Evolutionary conservation across 2,329 filamentous ascomycete genomes (phyloP), one percentile per base, ranked within the genome.

Genomic region (Nemania bipapillata): DNA sequence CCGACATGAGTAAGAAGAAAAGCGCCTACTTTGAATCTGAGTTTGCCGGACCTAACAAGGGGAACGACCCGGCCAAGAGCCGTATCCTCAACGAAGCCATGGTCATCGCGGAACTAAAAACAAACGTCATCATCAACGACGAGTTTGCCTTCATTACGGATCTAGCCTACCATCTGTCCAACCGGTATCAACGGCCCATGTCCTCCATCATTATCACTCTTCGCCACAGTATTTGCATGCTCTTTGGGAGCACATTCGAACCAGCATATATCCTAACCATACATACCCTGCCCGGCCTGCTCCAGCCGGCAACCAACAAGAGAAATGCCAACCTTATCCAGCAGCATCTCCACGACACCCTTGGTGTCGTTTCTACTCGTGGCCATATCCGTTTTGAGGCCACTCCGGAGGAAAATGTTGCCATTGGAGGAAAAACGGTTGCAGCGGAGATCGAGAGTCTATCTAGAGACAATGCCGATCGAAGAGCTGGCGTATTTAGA

Each of bases 211-310:
- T 92, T 76, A 87, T 96, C 54, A 90, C 88, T 1, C 82, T 97
- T n/a, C 87, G 91, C 49, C 92, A 96, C 75, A 90, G 91, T 28
- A 86, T 88, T 15, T 92, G 91, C 76, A 87, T 97, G 73, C 83
- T 93, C 63, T 90, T 95, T 68, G 91, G 88, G 1, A 91, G 90
- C 40, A 90, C 89, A 4, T 91, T 92, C 71, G 91, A 94, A 58
- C 91, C 92, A 3, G 92, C 92, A 22, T 97, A 97, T 77, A 86
- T 90, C 68, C 83, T 97, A 75, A 91, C 88, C 37, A 87, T 97
- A 67, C 90, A 87, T 40, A 90, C 92, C 0, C 83, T 96, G 9
- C 85, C 91, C 0, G 84, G 84, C 11, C 86, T 92, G 71, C 82
- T 96, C 65, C 89, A 90, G 69, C 88, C 92, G 0, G 86, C 89